Conservation (phyloP, 257 asterid genomes). For the Salvia splendens region DNA sequence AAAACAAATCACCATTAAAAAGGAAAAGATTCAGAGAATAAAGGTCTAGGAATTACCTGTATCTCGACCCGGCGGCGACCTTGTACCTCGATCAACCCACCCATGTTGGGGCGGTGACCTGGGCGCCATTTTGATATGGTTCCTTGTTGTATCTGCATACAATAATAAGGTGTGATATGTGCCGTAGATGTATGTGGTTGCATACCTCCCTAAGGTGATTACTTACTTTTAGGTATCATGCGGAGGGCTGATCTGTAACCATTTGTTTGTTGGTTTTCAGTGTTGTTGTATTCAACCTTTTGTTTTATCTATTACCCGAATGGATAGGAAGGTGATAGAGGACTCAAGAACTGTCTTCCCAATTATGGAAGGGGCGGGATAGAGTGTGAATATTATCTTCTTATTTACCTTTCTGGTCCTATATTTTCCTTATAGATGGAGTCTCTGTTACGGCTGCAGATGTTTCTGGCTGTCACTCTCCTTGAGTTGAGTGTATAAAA, state of each 20-base stretch:
- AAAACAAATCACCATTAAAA: too few species aligned
- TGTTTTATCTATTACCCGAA: slow-evolving; percentile 8
- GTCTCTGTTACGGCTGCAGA: slow-evolving; percentile 6
- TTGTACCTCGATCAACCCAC: too few species aligned
- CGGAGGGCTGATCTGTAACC: too few species aligned
- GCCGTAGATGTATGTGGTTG: too few species aligned
- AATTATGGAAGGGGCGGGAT: not conserved
- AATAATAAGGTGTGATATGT: too few species aligned
- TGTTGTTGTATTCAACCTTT: too few species aligned
- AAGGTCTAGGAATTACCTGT: too few species aligned
- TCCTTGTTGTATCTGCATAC: not conserved
- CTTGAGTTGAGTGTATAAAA: too few species aligned
- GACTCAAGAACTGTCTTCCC: not conserved
- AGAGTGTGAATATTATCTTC: not conserved
- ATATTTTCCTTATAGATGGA: not conserved
- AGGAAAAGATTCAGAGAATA: too few species aligned
- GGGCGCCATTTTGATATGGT: not conserved
- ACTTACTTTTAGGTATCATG: not conserved
- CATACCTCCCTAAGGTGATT: not conserved
- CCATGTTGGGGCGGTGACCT: too few species aligned
- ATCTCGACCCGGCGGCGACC: too few species aligned
- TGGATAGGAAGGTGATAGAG: not conserved
- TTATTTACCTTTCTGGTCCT: not conserved
- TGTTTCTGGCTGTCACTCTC: not conserved
- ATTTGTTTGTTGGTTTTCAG: too few species aligned